These are phyloP conservation scores for Ceratobasidium sp. DNA, from an alignment of 1,284 basidiomycete genomes.

Conservation along the genomic window DNA sequence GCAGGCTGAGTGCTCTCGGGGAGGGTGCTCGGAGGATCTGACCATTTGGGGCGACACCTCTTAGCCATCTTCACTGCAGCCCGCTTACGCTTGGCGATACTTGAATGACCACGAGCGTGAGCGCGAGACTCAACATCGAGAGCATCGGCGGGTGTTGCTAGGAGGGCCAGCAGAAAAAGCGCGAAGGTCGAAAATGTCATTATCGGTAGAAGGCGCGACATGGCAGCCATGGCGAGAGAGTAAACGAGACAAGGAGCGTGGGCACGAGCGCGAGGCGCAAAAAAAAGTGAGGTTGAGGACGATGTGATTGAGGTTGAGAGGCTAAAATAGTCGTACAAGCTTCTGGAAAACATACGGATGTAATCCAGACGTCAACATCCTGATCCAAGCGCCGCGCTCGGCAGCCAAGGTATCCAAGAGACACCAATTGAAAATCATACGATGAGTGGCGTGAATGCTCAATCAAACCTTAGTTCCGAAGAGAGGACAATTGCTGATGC, in stretches of 20 bases:
- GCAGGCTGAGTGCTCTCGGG: neutral
- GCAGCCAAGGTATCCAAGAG: too few species aligned
- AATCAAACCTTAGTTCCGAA: too few species aligned
- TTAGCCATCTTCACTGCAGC: slow-evolving; percentile 37
- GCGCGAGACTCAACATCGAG: slow-evolving; percentile 52
- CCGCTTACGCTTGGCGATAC: slow-evolving; percentile 60
- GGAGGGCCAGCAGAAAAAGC: slow-evolving; percentile 37
- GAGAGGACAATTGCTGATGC: too few species aligned
- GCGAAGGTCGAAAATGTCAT: slow-evolving; percentile 38
- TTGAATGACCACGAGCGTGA: slow-evolving; percentile 61
- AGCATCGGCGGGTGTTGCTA: slow-evolving; percentile 37
- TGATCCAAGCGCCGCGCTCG: too few species aligned
- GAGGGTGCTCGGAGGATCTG: neutral
- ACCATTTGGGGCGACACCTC: slow-evolving; percentile 30
- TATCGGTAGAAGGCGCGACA: slow-evolving; percentile 33
- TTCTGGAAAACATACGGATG: too few species aligned
- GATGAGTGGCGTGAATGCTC: too few species aligned
- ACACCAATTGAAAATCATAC: too few species aligned
- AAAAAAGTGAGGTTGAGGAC: slow-evolving; percentile 11
- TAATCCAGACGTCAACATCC: too few species aligned
- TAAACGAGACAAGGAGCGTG: slow-evolving; percentile 31
- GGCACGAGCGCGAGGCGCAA: neutral
- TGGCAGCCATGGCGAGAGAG: slow-evolving; percentile 32
- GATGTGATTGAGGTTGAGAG: too few species aligned
- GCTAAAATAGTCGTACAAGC: too few species aligned